phyloP scores from a whole-genome alignment of 441 rosid genomes.

The Pelargonium citronellum region DNA sequence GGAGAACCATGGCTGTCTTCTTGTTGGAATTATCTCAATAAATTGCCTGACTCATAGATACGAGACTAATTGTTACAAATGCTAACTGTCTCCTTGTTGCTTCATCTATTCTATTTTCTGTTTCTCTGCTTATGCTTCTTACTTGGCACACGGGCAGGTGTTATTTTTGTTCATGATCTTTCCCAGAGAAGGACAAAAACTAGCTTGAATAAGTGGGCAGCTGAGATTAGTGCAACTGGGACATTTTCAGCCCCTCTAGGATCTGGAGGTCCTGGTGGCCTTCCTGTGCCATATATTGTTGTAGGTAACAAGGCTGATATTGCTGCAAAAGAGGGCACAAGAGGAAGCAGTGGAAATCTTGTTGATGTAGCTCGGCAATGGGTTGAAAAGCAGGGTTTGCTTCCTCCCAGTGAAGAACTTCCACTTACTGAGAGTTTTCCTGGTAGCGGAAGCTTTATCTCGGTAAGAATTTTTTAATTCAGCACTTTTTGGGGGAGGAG shows the following conservation, averaged over 20 bases:
- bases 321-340: conserved; percentile 82
- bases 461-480: conserved; percentile 43
- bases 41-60: not conserved
- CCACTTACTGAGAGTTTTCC: conserved; percentile 95
- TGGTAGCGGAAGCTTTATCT: conserved; percentile 58
- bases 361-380: conserved; percentile 97
- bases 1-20: not conserved
- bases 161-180: conserved; percentile 93
- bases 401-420: conserved; percentile 83
- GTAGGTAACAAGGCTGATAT: conserved; percentile 92
- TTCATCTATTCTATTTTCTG: not conserved
- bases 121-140: not conserved
- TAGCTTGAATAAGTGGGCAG: conserved; percentile 93
- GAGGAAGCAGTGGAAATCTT: conserved; percentile 95
- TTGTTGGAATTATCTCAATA: not conserved
- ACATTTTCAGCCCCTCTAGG: conserved; percentile 91
- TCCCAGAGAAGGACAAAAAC: conserved; percentile 94
- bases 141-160: conserved; percentile 46
- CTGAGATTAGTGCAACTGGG: conserved; percentile 77
- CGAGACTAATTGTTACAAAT: not conserved
- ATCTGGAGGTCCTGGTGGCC: conserved; percentile 89
- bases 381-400: conserved; percentile 99
- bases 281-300: conserved; percentile 89
- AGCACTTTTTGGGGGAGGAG: not conserved
- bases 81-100: not conserved